phyloP scores from a whole-genome alignment of 2,329 filamentous ascomycete species.

The Alternaria sp. region DNA sequence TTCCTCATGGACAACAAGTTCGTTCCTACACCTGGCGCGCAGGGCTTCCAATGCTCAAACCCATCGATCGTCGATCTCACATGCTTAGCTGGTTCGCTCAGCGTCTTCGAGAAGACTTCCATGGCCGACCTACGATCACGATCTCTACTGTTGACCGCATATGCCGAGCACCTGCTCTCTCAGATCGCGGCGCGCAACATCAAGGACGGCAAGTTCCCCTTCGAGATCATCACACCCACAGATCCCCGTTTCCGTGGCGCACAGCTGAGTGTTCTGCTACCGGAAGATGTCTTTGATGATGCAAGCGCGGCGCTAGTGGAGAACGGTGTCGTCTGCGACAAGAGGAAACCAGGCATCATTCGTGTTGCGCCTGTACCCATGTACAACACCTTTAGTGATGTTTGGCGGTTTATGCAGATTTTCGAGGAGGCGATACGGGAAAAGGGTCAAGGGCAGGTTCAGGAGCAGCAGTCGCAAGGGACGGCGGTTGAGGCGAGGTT shows the following conservation, averaged over 20 bases:
- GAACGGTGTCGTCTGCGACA: constrained; percentile 77
- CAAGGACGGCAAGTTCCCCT: constrained; percentile 37
- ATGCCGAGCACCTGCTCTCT: constrained; percentile 51
- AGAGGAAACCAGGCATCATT: constrained; percentile 84
- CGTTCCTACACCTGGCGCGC: constrained; percentile 75
- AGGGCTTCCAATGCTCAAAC: constrained; percentile 84
- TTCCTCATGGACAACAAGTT: constrained; percentile 88
- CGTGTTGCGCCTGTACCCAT: constrained; percentile 82
- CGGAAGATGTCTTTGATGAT: constrained; percentile 70
- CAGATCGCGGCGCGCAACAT: constrained; percentile 29
- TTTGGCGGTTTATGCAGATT: constrained; percentile 54
- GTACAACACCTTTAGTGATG: constrained; percentile 81
- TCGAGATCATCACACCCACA: constrained; percentile 68
- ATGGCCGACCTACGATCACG: constrained; percentile 73
- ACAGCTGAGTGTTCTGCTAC: constrained; percentile 77
- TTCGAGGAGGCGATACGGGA: constrained; percentile 53
- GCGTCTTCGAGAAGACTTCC: constrained; percentile 73
- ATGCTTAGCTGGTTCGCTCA: constrained; percentile 73
- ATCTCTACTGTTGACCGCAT: constrained; percentile 75
- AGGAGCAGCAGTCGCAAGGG: constrained; percentile 6
- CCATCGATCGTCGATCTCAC: constrained; percentile 80
- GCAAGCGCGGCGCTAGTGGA: constrained; percentile 70
- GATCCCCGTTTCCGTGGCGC: constrained; percentile 73
- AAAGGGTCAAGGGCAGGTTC: constrained; percentile 9
- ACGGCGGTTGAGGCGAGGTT: constrained; percentile 15